Percentiles rank a stretch among this genome's conserved stretches.
Evolutionary conservation across 1,284 basidiomycete species (phyloP).

Genomic region (Grifola frondosa): DNA sequence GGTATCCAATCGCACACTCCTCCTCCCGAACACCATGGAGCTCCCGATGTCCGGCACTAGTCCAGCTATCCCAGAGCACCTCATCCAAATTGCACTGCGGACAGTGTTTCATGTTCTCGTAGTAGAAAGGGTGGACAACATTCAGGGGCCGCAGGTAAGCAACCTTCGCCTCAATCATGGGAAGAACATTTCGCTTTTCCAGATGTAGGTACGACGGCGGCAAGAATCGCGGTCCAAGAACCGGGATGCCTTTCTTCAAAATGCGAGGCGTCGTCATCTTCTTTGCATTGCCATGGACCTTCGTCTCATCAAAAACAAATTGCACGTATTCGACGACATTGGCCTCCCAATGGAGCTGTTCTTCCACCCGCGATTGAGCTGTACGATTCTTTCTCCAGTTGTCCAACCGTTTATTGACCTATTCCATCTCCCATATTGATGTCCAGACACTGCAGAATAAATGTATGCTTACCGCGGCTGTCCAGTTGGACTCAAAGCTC

Average conservation of each 20-base stretch:
- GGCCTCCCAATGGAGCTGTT: constrained; percentile 8
- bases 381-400: not conserved
- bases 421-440: no score
- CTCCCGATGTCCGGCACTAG: constrained; percentile 10
- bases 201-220: not conserved
- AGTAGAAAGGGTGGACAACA: constrained; percentile 21
- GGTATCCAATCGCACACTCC: constrained; percentile 17
- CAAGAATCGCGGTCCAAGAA: not conserved
- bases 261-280: no score
- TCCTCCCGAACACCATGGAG: constrained; percentile 14
- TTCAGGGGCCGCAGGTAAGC: constrained; percentile 17
- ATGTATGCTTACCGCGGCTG: no score
- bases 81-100: constrained; percentile 10
- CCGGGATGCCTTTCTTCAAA: not conserved
- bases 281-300: no score
- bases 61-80: constrained; percentile 13
- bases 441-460: no score
- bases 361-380: not conserved
- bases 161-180: constrained; percentile 2
- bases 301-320: constrained; percentile 10
- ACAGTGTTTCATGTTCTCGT: constrained; percentile 11
- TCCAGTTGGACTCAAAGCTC: no score
- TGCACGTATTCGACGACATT: constrained; percentile 8
- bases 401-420: not conserved
- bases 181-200: not conserved